phyloP scores from a whole-genome alignment of 1,284 basidiomycete species.

The Phellopilus nigrolimitatus region DNA sequence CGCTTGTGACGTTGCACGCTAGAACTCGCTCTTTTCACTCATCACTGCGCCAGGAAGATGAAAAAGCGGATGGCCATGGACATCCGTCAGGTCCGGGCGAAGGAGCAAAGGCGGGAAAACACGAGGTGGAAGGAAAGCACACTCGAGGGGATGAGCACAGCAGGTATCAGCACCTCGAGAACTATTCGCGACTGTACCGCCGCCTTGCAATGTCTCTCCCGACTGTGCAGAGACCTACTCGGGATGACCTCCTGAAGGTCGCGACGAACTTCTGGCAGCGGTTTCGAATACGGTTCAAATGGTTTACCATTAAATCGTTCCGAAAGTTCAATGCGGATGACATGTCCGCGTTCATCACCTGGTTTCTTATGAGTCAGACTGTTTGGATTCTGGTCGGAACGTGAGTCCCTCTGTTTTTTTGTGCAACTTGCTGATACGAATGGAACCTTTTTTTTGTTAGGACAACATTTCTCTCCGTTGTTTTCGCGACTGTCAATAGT shows the following conservation, averaged over 20 bases:
- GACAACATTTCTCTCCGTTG: conserved; percentile 93
- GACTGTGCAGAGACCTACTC: conserved; percentile 76
- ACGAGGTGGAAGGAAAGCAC: neutral
- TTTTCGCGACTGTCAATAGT: conserved; percentile 88
- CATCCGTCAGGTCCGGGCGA: neutral
- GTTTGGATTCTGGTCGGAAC: conserved; percentile 94
- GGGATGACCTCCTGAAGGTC: conserved; percentile 84
- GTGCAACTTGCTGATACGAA: conserved; percentile 3
- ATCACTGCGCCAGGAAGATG: neutral
- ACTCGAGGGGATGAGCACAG: neutral
- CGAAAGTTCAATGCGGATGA: conserved; percentile 96
- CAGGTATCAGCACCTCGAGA: conserved; percentile 43
- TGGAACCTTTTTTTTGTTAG: conserved; percentile 34
- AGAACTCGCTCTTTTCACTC: neutral
- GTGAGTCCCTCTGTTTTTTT: conserved; percentile 42
- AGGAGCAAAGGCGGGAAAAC: neutral
- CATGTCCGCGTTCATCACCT: conserved; percentile 92
- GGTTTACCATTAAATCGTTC: conserved; percentile 96
- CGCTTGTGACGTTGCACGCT: neutral
- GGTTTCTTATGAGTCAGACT: conserved; percentile 92
- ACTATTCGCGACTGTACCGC: conserved; percentile 78
- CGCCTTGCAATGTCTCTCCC: conserved; percentile 70
- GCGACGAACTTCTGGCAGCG: conserved; percentile 90
- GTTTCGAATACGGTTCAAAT: conserved; percentile 89
- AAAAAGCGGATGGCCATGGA: neutral